A percentile compares a stretch with the other conserved stretches of the same genome.
phyloP scores from a whole-genome alignment of 2,329 filamentous ascomycete genomes.

The Trichoderma atrobrunneum region DNA sequence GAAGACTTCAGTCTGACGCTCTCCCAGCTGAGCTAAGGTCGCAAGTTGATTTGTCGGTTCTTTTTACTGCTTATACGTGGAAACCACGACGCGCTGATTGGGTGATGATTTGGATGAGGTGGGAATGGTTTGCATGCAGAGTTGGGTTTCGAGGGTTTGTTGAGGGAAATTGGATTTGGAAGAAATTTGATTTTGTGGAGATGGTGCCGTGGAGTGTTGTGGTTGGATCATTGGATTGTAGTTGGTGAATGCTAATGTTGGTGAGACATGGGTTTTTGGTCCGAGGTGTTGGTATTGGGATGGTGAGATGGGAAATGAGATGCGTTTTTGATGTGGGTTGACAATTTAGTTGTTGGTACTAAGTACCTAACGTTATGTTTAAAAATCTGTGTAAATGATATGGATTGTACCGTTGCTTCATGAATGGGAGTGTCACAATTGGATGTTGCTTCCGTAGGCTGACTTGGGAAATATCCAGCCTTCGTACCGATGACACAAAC shows the following conservation, averaged over 20 bases:
- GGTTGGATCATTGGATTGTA: neutral
- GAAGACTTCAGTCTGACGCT: slow-evolving; percentile 19
- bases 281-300: neutral
- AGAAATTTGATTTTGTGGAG: neutral
- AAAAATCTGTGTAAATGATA: too few relatives aligned
- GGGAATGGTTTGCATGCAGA: too few relatives aligned
- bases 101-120: neutral
- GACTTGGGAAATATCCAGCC: too few relatives aligned
- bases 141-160: neutral
- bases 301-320: neutral
- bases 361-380: too few relatives aligned
- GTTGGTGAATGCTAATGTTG: neutral
- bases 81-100: too few relatives aligned
- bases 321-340: neutral
- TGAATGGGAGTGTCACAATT: neutral
- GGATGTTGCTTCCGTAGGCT: neutral
- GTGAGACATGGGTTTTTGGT: neutral
- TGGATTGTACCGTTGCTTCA: too few relatives aligned
- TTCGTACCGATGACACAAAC: too few relatives aligned
- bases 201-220: neutral
- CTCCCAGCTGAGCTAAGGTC: slow-evolving; percentile 20
- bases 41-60: neutral
- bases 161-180: neutral
- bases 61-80: neutral
- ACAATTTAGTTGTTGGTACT: neutral